phyloP scores from a whole-genome alignment of 768 basidiomycete genomes.

The Sistotremastrum niveocremeum region DNA sequence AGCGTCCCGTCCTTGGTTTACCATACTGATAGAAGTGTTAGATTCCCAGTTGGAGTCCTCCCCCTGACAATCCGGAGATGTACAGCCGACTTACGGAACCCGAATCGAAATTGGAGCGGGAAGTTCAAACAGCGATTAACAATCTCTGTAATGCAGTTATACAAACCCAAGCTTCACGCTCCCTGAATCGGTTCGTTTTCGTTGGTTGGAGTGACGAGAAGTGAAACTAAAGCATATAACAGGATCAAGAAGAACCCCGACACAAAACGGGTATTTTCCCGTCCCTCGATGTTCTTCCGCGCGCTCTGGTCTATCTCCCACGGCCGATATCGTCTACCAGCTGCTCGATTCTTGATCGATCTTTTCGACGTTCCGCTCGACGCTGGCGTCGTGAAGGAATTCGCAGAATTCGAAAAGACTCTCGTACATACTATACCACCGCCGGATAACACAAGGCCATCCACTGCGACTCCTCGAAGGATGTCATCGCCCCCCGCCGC shows the following conservation, averaged over 20 bases:
- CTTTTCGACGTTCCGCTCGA: constrained; percentile 79
- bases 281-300: constrained; percentile 68
- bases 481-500: too few relatives aligned
- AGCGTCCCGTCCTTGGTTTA: neutral
- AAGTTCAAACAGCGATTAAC: constrained; percentile 80
- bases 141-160: constrained; percentile 94
- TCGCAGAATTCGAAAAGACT: constrained; percentile 37
- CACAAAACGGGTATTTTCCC: constrained; percentile 64
- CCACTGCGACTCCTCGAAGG: too few relatives aligned
- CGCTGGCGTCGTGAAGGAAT: constrained; percentile 37
- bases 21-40: constrained; percentile 17
- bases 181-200: constrained; percentile 57
- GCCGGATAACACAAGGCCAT: too few relatives aligned
- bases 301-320: constrained; percentile 80
- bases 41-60: constrained; percentile 57
- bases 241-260: constrained; percentile 71
- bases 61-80: constrained; percentile 14
- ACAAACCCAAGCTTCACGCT: constrained; percentile 85
- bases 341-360: constrained; percentile 85
- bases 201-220: neutral
- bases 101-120: constrained; percentile 55
- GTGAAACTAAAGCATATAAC: constrained; percentile 1
- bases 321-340: constrained; percentile 82
- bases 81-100: constrained; percentile 48
- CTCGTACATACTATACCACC: constrained; percentile 18